Percentiles rank a stretch among this genome's conserved stretches.
Evolutionary conservation across 352 stramenopile genomes (phyloP).

Genomic region (Globisporangium perplexum): DNA sequence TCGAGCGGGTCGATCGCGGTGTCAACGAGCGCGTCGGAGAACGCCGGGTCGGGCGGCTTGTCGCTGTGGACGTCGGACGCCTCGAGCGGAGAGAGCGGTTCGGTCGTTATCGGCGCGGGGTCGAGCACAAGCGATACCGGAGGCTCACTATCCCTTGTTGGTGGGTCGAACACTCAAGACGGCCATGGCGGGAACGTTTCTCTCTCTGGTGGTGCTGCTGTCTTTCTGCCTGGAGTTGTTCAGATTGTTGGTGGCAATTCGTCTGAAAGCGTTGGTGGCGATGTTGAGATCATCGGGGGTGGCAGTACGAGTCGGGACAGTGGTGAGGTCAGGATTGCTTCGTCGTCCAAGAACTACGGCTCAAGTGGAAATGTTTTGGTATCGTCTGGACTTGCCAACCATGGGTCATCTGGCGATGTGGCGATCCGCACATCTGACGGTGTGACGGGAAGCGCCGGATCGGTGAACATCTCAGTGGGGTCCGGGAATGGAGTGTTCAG

Average conservation of each 20-base stretch:
- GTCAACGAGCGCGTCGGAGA: slow-evolving; percentile 20
- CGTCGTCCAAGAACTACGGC: slow-evolving; percentile 5
- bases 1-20: slow-evolving; percentile 20
- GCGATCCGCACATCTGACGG: slow-evolving; percentile 14
- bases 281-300: slow-evolving; percentile 16
- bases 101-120: slow-evolving; percentile 15
- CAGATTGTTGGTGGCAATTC: slow-evolving; percentile 13
- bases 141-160: slow-evolving; percentile 10
- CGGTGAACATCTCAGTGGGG: slow-evolving; percentile 16
- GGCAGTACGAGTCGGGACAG: slow-evolving; percentile 17
- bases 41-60: slow-evolving; percentile 16
- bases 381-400: slow-evolving; percentile 14
- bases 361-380: slow-evolving; percentile 17
- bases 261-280: slow-evolving; percentile 15
- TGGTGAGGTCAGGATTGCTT: slow-evolving; percentile 14
- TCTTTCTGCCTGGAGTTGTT: slow-evolving; percentile 6
- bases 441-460: slow-evolving; percentile 14
- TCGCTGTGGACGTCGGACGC: slow-evolving; percentile 15
- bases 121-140: slow-evolving; percentile 9
- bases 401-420: slow-evolving; percentile 18
- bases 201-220: slow-evolving; percentile 14
- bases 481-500: slow-evolving; percentile 13
- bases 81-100: slow-evolving; percentile 17
- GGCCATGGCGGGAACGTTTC: slow-evolving; percentile 16
- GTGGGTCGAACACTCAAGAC: slow-evolving; percentile 19